Conservation (phyloP, 2,329 filamentous ascomycete genomes). For the Penicillium palitans region DNA sequence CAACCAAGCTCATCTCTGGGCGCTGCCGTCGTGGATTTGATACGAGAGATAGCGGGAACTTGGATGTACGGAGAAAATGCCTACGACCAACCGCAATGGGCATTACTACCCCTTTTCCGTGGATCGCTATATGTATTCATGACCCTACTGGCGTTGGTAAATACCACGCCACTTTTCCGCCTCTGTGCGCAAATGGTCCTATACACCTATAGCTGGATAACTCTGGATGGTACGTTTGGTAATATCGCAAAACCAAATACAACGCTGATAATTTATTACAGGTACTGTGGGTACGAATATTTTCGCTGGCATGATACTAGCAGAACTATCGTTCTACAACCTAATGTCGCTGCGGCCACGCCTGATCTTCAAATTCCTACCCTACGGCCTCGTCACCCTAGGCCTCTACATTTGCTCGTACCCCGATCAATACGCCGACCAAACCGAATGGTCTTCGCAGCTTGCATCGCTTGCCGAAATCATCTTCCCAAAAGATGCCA, state of each 20-base stretch:
- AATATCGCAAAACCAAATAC: neutral
- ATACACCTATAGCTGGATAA: constrained; percentile 49
- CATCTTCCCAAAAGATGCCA: constrained; percentile 41
- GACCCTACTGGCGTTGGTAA: constrained; percentile 53
- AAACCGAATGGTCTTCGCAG: constrained; percentile 54
- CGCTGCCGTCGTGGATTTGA: constrained; percentile 47
- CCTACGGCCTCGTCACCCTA: constrained; percentile 51
- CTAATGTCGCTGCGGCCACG: constrained; percentile 45
- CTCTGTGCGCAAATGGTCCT: constrained; percentile 50
- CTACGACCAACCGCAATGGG: constrained; percentile 63
- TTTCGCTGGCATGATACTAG: constrained; percentile 62
- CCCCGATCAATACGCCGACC: constrained; percentile 57
- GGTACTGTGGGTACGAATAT: constrained; percentile 59
- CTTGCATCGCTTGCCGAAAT: constrained; percentile 18
- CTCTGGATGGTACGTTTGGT: constrained; percentile 31
- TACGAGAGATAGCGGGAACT: constrained; percentile 51
- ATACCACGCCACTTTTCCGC: constrained; percentile 52
- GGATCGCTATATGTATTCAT: constrained; percentile 58
- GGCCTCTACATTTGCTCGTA: constrained; percentile 62
- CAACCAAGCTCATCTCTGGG: constrained; percentile 43
- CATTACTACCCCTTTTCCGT: constrained; percentile 55
- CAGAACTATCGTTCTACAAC: constrained; percentile 56
- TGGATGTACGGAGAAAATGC: constrained; percentile 54
- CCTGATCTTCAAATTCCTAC: constrained; percentile 47
- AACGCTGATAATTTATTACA: constrained; percentile 16